These are phyloP conservation scores for Phlebiopsis gigantea DNA, from an alignment of 768 basidiomycete genomes.

Conservation along the genomic window DNA sequence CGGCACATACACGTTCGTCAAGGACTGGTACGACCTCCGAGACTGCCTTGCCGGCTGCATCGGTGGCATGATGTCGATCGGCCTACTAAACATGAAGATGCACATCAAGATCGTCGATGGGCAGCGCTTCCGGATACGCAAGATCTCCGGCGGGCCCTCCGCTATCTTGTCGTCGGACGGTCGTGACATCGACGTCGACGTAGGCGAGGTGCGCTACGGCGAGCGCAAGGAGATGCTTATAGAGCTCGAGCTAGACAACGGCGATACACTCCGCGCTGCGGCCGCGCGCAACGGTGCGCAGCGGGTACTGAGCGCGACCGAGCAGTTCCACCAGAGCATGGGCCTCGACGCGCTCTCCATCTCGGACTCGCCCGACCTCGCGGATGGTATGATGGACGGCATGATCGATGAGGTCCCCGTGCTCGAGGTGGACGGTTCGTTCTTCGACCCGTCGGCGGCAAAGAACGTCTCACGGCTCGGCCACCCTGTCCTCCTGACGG, in stretches of 20 bases:
- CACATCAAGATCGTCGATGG: conserved; percentile 92
- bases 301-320: conserved; percentile 68
- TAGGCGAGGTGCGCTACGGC: conserved; percentile 93
- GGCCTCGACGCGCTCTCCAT: conserved; percentile 72
- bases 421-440: conserved; percentile 92
- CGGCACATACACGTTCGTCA: conserved; percentile 97
- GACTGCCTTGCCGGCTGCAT: conserved; percentile 91
- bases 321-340: conserved; percentile 83
- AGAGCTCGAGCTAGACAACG: conserved; percentile 88
- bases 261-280: conserved; percentile 35
- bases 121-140: conserved; percentile 87
- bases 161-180: conserved; percentile 90
- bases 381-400: conserved; percentile 90
- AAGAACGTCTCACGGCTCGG: conserved; percentile 86
- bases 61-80: conserved; percentile 96
- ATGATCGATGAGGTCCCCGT: conserved; percentile 99
- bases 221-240: conserved; percentile 97
- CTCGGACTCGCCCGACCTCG: conserved; percentile 67
- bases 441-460: conserved; percentile 83
- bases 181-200: conserved; percentile 90
- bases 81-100: conserved; percentile 86
- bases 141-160: conserved; percentile 86
- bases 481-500: conserved; percentile 90
- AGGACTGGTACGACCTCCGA: conserved; percentile 95
- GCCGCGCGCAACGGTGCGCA: conserved; percentile 17